Conservation (phyloP, 2,329 filamentous ascomycete species). For the Daldinia sp. region DNA sequence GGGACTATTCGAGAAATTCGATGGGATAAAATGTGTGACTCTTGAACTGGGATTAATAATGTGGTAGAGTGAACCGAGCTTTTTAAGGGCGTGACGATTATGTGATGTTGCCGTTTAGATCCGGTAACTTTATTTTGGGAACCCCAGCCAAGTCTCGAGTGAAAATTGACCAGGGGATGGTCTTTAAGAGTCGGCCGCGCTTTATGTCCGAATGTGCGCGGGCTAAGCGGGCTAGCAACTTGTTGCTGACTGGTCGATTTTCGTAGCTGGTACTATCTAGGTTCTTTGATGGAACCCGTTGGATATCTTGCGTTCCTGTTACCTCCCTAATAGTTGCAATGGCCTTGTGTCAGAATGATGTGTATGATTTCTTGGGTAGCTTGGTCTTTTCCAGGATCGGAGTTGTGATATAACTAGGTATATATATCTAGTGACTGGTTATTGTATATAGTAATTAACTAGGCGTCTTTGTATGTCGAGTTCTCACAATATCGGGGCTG, state of each 20-base stretch:
- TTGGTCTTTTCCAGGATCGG: not conserved
- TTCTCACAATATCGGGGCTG: conserved; percentile 16
- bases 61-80: conserved; percentile 40
- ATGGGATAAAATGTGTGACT: conserved; percentile 44
- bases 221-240: conserved; percentile 23
- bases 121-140: conserved; percentile 48
- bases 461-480: conserved; percentile 23
- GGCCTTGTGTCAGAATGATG: conserved; percentile 41
- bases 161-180: conserved; percentile 45
- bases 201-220: conserved; percentile 52
- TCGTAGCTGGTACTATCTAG: conserved; percentile 41
- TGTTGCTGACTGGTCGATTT: conserved; percentile 49
- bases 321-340: not conserved
- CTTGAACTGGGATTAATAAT: conserved; percentile 52
- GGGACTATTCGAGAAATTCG: conserved; percentile 41
- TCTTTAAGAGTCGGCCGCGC: conserved; percentile 48
- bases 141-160: conserved; percentile 31
- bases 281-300: conserved; percentile 44
- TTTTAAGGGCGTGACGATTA: conserved; percentile 51
- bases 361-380: conserved; percentile 16
- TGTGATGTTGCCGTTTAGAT: conserved; percentile 52
- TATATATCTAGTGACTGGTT: not conserved
- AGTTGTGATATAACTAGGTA: not conserved
- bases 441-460: not conserved
- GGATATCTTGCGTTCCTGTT: conserved; percentile 35